A percentile compares a stretch with the other conserved stretches of the same genome.
Conservation (phyloP, 202 grass and related monocot genomes). For the Zizania palustris region DNA sequence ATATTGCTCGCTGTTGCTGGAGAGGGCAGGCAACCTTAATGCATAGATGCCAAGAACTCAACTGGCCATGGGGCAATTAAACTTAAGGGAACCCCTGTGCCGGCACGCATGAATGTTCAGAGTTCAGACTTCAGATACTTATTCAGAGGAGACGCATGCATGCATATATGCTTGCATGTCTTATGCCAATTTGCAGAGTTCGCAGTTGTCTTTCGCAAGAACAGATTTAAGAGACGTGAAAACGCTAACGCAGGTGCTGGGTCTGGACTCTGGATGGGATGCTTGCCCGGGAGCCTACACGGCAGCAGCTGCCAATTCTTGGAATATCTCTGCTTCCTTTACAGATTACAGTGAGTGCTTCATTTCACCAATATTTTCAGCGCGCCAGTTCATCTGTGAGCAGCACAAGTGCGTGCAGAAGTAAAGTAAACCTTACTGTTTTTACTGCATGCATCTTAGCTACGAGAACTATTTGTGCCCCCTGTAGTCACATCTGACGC, state of each 20-base stretch:
- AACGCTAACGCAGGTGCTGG: conserved; percentile 44
- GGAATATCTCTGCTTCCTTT: conserved; percentile 1
- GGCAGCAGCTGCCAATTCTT: neutral
- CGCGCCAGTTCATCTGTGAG: neutral
- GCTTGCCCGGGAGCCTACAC: conserved; percentile 30
- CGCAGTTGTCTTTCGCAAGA: conserved; percentile 27
- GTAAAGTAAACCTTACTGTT: neutral
- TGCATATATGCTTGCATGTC: conserved; percentile 14
- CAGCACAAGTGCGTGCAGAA: neutral
- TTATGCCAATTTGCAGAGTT: conserved; percentile 18
- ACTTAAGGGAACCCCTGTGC: conserved; percentile 34
- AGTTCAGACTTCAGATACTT: neutral
- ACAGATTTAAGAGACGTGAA: neutral
- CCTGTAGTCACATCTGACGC: conserved; percentile 6
- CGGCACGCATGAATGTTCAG: conserved; percentile 53
- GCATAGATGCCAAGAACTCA: conserved; percentile 47
- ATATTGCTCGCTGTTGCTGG: conserved; percentile 15
- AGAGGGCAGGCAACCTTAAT: conserved; percentile 6
- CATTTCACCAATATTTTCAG: neutral
- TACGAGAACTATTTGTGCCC: conserved; percentile 10
- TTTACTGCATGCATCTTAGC: conserved; percentile 1
- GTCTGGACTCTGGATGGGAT: too few relatives aligned
- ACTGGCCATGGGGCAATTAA: conserved; percentile 1
- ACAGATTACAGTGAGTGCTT: neutral
- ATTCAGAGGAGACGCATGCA: conserved; percentile 39